Evolutionary conservation across 192 early-diverging fungal species (phyloP), one percentile per base, ranked within the genome.

Genomic region (Chytriomyces hyalinus): DNA sequence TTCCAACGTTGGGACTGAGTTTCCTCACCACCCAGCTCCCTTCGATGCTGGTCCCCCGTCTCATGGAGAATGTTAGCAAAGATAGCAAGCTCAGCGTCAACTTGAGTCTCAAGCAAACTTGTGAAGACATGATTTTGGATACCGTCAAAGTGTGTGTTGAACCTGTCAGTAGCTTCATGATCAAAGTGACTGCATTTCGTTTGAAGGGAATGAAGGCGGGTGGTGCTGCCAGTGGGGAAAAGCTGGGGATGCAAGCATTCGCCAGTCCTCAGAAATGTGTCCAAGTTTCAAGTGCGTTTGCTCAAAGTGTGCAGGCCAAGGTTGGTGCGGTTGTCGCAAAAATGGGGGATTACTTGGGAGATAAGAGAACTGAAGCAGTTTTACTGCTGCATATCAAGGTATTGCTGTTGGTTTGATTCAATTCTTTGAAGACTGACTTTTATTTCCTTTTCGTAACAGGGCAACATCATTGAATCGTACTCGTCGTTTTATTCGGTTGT

Each of bases 71-170:
- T 65, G 86, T 63, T 3, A 22, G 20, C 43, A 61, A 49, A 91
- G 71, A 73, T 59, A 20, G 26, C 20, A 61, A 63, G 22, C 15
- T 63, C 8, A 49, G 71, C 68, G 89, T 94, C 9, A 91, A 93
- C 69, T 63, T 80, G 44, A 89, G 92, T 51, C 76, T 94, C 45
- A 93, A 93, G 75, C 80, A 80, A 5, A 87, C 90, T 10, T 95
- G 92, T 68, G 94, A 95, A 78, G 89, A 90, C 8, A 93, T 93
- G 74, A 93, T 94, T 70, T 64, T 91, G 36, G 88, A 93, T 44
- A 89, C 86, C 63, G 87, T 89, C n/a, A 87, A 87, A 62, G 80
- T 77, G 0, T 84, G 85, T 28, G 87, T 90, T 5, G 90, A 94
- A 60, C 90, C 91, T 4, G 64, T 95, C 5, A 80, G 87, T 0